phyloP scores from a whole-genome alignment of 306 rosid genomes.

The Cyamopsis tetragonoloba region DNA sequence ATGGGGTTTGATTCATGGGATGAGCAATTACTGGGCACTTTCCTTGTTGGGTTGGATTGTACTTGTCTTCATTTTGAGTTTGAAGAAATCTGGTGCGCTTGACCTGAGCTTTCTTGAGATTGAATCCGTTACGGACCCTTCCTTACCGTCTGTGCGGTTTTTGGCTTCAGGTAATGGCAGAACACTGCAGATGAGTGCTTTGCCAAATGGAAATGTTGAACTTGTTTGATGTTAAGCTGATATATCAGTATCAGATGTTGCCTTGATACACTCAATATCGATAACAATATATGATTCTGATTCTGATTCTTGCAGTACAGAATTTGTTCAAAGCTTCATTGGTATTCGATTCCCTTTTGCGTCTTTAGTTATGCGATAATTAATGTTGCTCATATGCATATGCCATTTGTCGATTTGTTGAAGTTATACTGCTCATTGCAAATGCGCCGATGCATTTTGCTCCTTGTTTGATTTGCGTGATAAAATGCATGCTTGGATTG shows the following conservation, averaged over 20 bases:
- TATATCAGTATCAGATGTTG: slow-evolving; percentile 27
- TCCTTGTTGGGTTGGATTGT: slow-evolving; percentile 80
- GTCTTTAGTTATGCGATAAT: slow-evolving; percentile 17
- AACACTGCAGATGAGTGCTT: slow-evolving; percentile 73
- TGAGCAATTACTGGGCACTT: slow-evolving; percentile 86
- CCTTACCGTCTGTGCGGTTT: slow-evolving; percentile 76
- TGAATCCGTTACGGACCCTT: slow-evolving; percentile 80
- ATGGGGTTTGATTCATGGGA: slow-evolving; percentile 94
- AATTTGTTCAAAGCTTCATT: slow-evolving; percentile 27
- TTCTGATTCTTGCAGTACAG: slow-evolving; percentile 30
- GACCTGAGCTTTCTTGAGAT: slow-evolving; percentile 80
- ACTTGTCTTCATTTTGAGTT: slow-evolving; percentile 62
- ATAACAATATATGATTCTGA: slow-evolving; percentile 26
- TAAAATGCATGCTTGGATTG: too few relatives aligned
- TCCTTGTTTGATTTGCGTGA: not conserved
- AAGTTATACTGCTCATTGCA: slow-evolving; percentile 18
- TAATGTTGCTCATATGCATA: slow-evolving; percentile 6
- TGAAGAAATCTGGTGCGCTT: slow-evolving; percentile 72
- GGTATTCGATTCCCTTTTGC: slow-evolving; percentile 3
- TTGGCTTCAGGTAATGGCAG: slow-evolving; percentile 68
- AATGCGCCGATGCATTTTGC: slow-evolving; percentile 9
- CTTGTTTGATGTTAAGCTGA: slow-evolving; percentile 43
- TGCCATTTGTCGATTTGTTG: slow-evolving; percentile 6
- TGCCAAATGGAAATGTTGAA: slow-evolving; percentile 70
- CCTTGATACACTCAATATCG: slow-evolving; percentile 26